phyloP scores from a whole-genome alignment of 2,329 filamentous ascomycete genomes.

The Fusarium sarcochroum region DNA sequence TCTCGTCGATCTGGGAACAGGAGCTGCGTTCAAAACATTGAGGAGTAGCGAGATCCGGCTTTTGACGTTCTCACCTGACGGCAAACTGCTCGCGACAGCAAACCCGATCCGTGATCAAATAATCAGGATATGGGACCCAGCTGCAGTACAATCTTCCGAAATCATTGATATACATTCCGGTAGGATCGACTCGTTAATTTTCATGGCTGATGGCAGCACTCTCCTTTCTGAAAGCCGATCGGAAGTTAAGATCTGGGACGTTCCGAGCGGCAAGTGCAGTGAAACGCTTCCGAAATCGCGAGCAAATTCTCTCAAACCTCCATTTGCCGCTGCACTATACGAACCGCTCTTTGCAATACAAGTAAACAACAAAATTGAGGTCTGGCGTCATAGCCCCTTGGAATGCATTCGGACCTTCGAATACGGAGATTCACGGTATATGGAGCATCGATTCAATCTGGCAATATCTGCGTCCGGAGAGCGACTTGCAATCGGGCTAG shows the following conservation, averaged over 20 bases:
- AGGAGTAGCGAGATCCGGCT: fast-evolving
- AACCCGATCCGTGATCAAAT: fast-evolving
- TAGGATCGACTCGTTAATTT: fast-evolving
- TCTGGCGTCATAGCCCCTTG: background rate
- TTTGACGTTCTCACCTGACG: background rate
- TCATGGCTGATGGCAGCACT: no score
- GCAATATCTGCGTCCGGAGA: background rate
- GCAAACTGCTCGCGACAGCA: background rate
- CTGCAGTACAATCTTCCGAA: background rate
- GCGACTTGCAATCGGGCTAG: background rate
- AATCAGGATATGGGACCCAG: background rate
- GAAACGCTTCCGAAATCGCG: background rate
- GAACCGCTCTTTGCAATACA: background rate
- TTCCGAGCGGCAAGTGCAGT: background rate
- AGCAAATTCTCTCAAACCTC: no score
- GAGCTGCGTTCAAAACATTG: background rate
- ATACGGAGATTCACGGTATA: no score
- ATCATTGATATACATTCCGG: background rate
- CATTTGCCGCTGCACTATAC: no score
- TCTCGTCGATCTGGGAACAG: background rate
- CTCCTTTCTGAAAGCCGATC: fast-evolving
- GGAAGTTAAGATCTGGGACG: background rate
- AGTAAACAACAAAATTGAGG: fast-evolving
- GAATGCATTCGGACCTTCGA: no score
- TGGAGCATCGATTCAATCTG: no score